Percentiles rank a stretch among this genome's conserved stretches.
Conservation (phyloP, 148 eudicot genomes). For the Vaccinium macrocarpon region DNA sequence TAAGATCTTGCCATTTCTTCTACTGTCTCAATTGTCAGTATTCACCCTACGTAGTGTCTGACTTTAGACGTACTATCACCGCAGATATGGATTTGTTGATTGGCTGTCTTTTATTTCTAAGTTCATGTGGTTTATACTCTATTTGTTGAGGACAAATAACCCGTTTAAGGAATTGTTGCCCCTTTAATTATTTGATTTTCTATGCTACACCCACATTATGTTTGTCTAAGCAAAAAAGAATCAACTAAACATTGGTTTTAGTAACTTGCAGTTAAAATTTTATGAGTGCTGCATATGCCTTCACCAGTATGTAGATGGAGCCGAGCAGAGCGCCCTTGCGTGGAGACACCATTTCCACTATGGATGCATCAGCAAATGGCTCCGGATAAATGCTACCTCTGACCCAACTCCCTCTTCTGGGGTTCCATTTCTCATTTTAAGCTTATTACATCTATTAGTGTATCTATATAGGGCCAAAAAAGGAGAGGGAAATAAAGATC, state of each 20-base stretch:
- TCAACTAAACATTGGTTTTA: background rate
- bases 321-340: conserved; percentile 57
- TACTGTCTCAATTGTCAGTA: background rate
- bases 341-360: conserved; percentile 77
- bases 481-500: background rate
- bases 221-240: background rate
- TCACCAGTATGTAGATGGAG: conserved; percentile 52
- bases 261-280: background rate
- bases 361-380: conserved; percentile 65
- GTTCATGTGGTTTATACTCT: background rate
- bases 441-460: too few species aligned
- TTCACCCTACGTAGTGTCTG: background rate
- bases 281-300: conserved; percentile 85
- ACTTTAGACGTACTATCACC: background rate
- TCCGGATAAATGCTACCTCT: conserved; percentile 69
- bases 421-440: background rate
- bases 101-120: background rate
- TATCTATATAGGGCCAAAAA: background rate
- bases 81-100: background rate
- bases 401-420: conserved; percentile 8
- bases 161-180: background rate
- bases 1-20: background rate
- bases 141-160: background rate
- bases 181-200: too few species aligned
- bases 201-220: background rate